Percentiles rank a stretch among this genome's conserved stretches.
phyloP scores from a whole-genome alignment of 1,139 yeast species.

The Kurtzmaniella quercitrusa region DNA sequence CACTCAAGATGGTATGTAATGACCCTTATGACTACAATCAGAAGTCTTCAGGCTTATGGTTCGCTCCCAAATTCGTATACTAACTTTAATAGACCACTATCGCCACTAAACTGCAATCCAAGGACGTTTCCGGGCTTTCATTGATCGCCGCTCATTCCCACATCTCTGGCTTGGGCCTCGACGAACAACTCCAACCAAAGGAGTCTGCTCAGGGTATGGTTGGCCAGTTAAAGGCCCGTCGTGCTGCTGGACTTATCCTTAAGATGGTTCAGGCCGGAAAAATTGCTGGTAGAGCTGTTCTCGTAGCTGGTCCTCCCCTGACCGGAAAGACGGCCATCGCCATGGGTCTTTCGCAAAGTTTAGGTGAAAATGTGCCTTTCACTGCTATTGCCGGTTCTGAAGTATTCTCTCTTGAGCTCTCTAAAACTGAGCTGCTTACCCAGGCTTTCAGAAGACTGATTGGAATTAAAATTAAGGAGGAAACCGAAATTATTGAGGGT shows the following conservation, averaged over 20 bases:
- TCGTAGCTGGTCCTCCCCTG: slow-evolving; percentile 97
- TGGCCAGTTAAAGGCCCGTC: slow-evolving; percentile 91
- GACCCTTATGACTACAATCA: background rate
- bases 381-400: slow-evolving; percentile 95
- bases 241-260: slow-evolving; percentile 90
- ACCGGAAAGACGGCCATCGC: slow-evolving; percentile 99
- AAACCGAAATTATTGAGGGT: slow-evolving; percentile 95
- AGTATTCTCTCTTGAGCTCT: slow-evolving; percentile 82
- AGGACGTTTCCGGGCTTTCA: slow-evolving; percentile 55
- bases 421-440: slow-evolving; percentile 92
- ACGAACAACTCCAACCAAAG: slow-evolving; percentile 82
- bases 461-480: slow-evolving; percentile 94
- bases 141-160: slow-evolving; percentile 96
- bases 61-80: background rate
- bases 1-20: background rate
- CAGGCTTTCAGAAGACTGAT: slow-evolving; percentile 95
- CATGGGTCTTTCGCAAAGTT: slow-evolving; percentile 87
- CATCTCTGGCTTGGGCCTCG: slow-evolving; percentile 91
- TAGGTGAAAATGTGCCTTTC: slow-evolving; percentile 92
- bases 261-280: slow-evolving; percentile 92
- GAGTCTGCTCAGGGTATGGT: slow-evolving; percentile 91
- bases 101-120: slow-evolving; percentile 34
- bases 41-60: background rate
- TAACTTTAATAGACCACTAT: slow-evolving; percentile 13
- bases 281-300: slow-evolving; percentile 94